phyloP scores from a whole-genome alignment of 805 yeast genomes.

The Kluyveromyces starmeri region DNA sequence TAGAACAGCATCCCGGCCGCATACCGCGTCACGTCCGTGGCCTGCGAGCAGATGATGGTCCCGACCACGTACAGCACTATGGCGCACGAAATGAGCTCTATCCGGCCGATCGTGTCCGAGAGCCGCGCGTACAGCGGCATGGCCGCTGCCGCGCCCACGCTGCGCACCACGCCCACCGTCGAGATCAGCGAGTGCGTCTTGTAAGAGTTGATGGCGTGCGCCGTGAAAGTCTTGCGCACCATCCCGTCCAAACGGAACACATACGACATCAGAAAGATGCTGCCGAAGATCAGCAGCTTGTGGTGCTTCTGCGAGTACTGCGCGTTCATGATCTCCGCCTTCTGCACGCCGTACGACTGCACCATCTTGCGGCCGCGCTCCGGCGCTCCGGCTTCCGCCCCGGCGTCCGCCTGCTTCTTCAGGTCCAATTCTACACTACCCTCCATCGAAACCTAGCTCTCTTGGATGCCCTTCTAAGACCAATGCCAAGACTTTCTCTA shows the following conservation, averaged over 20 bases:
- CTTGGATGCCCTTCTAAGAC: too few species aligned
- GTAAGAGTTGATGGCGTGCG: constrained; percentile 44
- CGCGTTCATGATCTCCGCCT: background rate
- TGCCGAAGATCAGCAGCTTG: background rate
- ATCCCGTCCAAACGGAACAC: background rate
- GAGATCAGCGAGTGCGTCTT: constrained; percentile 40
- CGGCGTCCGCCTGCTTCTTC: too few species aligned
- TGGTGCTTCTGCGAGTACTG: background rate
- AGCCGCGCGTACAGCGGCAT: constrained; percentile 50
- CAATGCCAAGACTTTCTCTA: too few species aligned
- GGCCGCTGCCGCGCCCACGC: constrained; percentile 52
- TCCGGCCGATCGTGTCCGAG: constrained; percentile 47
- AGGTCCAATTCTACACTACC: too few species aligned
- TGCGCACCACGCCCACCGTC: constrained; percentile 42
- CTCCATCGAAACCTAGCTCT: too few species aligned
- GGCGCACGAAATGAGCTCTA: constrained; percentile 37
- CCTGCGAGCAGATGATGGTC: constrained; percentile 47
- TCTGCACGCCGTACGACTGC: background rate
- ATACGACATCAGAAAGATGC: background rate
- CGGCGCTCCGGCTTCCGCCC: too few species aligned
- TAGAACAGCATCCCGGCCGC: constrained; percentile 48
- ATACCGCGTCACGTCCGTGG: constrained; percentile 39
- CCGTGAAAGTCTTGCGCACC: constrained; percentile 33
- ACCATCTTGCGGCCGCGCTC: too few species aligned
- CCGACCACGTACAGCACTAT: constrained; percentile 44